phyloP scores from a whole-genome alignment of 768 basidiomycete genomes.

The Sarcomyxa edulis region DNA sequence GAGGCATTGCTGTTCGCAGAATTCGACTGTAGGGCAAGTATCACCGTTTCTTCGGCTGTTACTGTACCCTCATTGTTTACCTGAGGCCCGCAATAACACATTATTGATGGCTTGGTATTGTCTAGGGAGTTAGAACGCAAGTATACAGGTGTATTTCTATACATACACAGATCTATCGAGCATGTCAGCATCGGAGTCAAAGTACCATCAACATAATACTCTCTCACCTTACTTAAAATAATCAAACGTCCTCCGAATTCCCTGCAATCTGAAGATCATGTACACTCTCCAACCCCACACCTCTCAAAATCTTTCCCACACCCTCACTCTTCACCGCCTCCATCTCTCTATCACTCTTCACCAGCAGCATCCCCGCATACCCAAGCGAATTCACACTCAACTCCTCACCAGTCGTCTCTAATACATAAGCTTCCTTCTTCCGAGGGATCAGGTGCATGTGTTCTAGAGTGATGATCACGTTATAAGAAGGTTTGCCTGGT shows the following conservation, averaged over 20 bases:
- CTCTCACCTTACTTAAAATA: too few relatives aligned
- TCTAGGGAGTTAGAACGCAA: too few relatives aligned
- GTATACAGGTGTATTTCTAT: too few relatives aligned
- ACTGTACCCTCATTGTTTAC: too few relatives aligned
- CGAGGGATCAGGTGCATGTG: conserved; percentile 89
- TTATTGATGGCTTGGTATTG: too few relatives aligned
- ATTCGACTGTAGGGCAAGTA: too few relatives aligned
- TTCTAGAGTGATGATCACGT: conserved; percentile 73
- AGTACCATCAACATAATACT: too few relatives aligned
- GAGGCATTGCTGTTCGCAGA: too few relatives aligned
- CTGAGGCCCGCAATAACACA: too few relatives aligned
- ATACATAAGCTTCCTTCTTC: conserved; percentile 49
- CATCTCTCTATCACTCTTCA: conserved; percentile 76
- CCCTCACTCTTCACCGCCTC: conserved; percentile 62
- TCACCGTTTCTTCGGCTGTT: too few relatives aligned
- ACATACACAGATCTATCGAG: too few relatives aligned
- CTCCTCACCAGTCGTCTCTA: conserved; percentile 46
- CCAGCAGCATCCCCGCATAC: conserved; percentile 85
- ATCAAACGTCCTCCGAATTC: conserved; percentile 28
- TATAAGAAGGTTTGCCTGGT: conserved; percentile 69
- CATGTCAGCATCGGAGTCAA: too few relatives aligned
- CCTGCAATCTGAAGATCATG: conserved; percentile 62
- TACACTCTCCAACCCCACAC: conserved; percentile 61
- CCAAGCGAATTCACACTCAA: conserved; percentile 84
- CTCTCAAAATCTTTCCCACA: conserved; percentile 54